Base-by-base conservation (phyloP, 768 basidiomycete genomes). In the Suillus bovinus region DNA sequence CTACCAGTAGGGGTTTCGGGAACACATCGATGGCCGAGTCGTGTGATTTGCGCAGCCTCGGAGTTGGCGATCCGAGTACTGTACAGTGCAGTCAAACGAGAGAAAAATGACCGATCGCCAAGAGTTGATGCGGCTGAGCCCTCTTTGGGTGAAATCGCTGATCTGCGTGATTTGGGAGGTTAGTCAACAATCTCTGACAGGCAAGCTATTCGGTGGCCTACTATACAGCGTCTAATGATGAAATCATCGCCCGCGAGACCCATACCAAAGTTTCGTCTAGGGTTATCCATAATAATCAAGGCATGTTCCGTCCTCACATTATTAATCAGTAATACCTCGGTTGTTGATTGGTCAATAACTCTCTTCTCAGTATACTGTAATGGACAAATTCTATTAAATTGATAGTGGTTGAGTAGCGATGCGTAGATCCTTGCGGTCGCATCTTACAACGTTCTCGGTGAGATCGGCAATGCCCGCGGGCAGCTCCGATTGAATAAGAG, bases 221-320 rank as follows among this genome's bases (percentile, higher is more conserved):
- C n/a, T n/a, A n/a, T n/a, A n/a, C n/a, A n/a, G 96, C 94, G 20
- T 88, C 96, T 8, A 96, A 98, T 71, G 96, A 98, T 68, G 94
- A 97, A 75, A 93, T 95, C 50, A 95, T 94, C 34, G 79, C 84
- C 63, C 82, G 94, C 55, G 94, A 96, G 74, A 97, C 58, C 96
- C 95, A 2, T 99, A 90, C 71, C 96, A 98, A 67, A 83, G 96
- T 92, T 89, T 63, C 58, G 63, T 63, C 24, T 16, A 3, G 5
- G 16, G 46, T 29, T 27, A 31, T 61, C 20, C 17, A 17, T 33
- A 42, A 10, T n/a, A n/a, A n/a, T n/a, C n/a, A n/a, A n/a, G n/a
- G n/a, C n/a, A n/a, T n/a, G n/a, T n/a, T 97, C 77, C 86, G 95
- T 24, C 94, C 94, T 33, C 87, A 90, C 22, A 78, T 96, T 38